Percentiles rank a stretch among this genome's conserved stretches.
phyloP scores from a whole-genome alignment of 768 basidiomycete species.

The Naganishia onofrii region DNA sequence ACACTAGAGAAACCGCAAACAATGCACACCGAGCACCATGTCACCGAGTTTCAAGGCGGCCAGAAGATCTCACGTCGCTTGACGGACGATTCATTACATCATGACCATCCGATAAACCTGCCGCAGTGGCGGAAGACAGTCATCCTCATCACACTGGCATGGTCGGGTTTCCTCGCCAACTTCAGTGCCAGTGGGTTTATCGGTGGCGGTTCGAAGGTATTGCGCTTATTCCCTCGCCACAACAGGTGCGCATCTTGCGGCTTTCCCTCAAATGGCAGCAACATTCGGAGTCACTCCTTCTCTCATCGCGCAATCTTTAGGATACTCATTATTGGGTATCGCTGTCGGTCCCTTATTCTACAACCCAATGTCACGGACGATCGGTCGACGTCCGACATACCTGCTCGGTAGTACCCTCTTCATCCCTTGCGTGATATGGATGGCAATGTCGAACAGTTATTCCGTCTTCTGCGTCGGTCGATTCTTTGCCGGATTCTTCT shows the following conservation, averaged over 20 bases:
- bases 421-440: slow-evolving; percentile 38
- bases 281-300: slow-evolving; percentile 29
- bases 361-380: slow-evolving; percentile 32
- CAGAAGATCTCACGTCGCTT: neutral
- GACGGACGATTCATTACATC: slow-evolving; percentile 30
- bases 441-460: slow-evolving; percentile 33
- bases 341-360: slow-evolving; percentile 41
- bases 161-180: slow-evolving; percentile 38
- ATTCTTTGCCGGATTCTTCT: slow-evolving; percentile 34
- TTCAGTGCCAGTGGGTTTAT: slow-evolving; percentile 24
- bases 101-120: slow-evolving; percentile 38
- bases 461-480: slow-evolving; percentile 35
- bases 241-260: slow-evolving; percentile 11
- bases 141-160: slow-evolving; percentile 35
- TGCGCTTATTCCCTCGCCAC: neutral
- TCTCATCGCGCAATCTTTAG: slow-evolving; percentile 35
- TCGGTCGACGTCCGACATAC: slow-evolving; percentile 39
- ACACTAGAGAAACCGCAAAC: neutral
- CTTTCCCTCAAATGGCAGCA: slow-evolving; percentile 26
- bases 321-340: slow-evolving; percentile 37
- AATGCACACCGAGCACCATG: neutral
- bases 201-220: neutral
- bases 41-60: neutral
- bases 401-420: slow-evolving; percentile 35
- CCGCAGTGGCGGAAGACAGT: slow-evolving; percentile 27